These are phyloP conservation scores for Penicillium bialowiezense DNA, from an alignment of 495 filamentous ascomycete genomes.

Conservation along the genomic window DNA sequence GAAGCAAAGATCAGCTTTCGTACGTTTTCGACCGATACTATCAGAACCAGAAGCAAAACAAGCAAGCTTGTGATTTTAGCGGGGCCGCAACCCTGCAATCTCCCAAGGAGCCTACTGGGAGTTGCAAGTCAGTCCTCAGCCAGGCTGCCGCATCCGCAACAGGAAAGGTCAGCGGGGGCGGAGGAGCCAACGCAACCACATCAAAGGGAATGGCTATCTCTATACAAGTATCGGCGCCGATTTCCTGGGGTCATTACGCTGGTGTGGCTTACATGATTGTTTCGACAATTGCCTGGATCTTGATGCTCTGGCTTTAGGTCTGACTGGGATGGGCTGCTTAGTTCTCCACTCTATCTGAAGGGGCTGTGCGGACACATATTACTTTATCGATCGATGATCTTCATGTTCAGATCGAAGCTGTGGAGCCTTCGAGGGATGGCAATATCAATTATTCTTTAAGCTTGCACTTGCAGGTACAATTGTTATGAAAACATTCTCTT, in stretches of 20 bases:
- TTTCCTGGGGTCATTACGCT: not conserved
- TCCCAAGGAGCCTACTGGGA: conserved; percentile 45
- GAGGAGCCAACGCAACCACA: conserved; percentile 16
- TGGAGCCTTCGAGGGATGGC: no score
- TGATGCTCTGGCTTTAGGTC: not conserved
- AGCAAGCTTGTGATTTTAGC: conserved; percentile 72
- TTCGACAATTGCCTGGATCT: not conserved
- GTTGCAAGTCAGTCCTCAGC: conserved; percentile 51
- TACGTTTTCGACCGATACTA: conserved; percentile 83
- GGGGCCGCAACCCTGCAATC: conserved; percentile 56
- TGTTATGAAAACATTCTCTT: no score
- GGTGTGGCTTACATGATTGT: not conserved
- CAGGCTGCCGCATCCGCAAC: conserved; percentile 62
- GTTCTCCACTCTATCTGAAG: no score
- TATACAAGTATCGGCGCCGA: not conserved
- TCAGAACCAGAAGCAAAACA: conserved; percentile 40
- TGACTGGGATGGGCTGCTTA: no score
- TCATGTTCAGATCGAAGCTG: no score
- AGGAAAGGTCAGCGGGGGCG: conserved; percentile 48
- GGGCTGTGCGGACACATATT: no score
- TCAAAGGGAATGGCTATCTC: conserved; percentile 36
- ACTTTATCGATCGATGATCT: no score
- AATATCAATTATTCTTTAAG: no score
- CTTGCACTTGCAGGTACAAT: no score
- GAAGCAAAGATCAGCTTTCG: conserved; percentile 67